These are phyloP conservation scores for Lipomyces orientalis DNA, from an alignment of 805 yeast genomes.

Conservation along the genomic window DNA sequence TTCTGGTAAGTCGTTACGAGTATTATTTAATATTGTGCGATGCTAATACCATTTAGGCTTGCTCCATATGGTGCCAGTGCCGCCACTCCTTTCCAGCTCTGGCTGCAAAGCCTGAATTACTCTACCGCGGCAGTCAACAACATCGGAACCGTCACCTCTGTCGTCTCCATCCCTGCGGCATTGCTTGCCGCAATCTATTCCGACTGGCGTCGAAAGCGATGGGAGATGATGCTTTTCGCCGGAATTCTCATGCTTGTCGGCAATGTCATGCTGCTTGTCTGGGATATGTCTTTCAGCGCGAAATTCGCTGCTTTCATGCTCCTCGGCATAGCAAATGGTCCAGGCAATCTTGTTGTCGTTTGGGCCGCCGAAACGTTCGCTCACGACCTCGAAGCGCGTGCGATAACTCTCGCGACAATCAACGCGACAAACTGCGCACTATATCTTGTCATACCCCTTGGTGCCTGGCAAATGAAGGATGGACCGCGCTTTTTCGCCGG, in stretches of 20 bases:
- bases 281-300: slow-evolving; percentile 59
- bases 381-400: slow-evolving; percentile 58
- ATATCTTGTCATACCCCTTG: slow-evolving; percentile 60
- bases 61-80: slow-evolving; percentile 51
- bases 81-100: slow-evolving; percentile 62
- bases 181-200: slow-evolving; percentile 45
- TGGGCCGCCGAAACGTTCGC: slow-evolving; percentile 66
- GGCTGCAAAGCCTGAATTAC: slow-evolving; percentile 62
- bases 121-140: slow-evolving; percentile 55
- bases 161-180: slow-evolving; percentile 57
- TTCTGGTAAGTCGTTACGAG: slow-evolving; percentile 24
- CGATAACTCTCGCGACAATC: slow-evolving; percentile 58
- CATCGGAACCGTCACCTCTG: slow-evolving; percentile 62
- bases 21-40: not conserved
- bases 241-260: slow-evolving; percentile 60
- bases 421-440: slow-evolving; percentile 60
- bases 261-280: slow-evolving; percentile 58
- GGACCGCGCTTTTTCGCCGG: slow-evolving; percentile 44
- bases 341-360: slow-evolving; percentile 62
- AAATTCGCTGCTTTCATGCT: slow-evolving; percentile 66
- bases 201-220: slow-evolving; percentile 59
- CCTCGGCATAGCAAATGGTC: slow-evolving; percentile 64
- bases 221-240: slow-evolving; percentile 60
- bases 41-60: slow-evolving; percentile 1
- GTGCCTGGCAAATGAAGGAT: slow-evolving; percentile 49